Percentiles rank a stretch among this genome's conserved stretches.
These are phyloP conservation scores for Monilinia fructicola DNA, from an alignment of 2,329 filamentous ascomycete species.

Conservation along the genomic window DNA sequence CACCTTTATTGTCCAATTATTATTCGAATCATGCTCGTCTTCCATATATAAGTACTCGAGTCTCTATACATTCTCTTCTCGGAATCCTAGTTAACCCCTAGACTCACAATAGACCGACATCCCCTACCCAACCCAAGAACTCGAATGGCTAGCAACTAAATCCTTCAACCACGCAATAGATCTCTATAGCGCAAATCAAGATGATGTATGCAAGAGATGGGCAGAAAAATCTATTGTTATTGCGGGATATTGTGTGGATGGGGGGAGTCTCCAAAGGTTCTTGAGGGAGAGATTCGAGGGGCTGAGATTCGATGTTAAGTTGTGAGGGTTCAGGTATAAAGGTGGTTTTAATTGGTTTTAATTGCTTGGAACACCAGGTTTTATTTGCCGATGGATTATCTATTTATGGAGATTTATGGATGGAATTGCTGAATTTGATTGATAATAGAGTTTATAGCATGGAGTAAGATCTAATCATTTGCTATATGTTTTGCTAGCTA, in stretches of 20 bases:
- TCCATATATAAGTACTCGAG: no score
- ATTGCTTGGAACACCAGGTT: no score
- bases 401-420: no score
- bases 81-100: no score
- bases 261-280: constrained; percentile 32
- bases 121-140: constrained; percentile 63
- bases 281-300: constrained; percentile 13
- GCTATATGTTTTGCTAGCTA: no score
- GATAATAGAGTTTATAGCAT: no score
- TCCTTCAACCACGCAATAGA: constrained; percentile 72
- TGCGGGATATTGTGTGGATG: constrained; percentile 37
- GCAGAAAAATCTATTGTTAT: constrained; percentile 41
- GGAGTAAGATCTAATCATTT: no score
- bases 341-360: no score
- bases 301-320: not conserved
- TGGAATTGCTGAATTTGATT: no score
- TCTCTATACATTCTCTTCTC: not conserved
- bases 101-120: constrained; percentile 42
- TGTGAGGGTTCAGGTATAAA: not conserved
- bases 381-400: not conserved
- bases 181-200: constrained; percentile 56
- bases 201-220: constrained; percentile 51
- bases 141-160: constrained; percentile 73
- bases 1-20: not conserved
- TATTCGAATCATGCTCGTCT: not conserved